A percentile compares a stretch with the other conserved stretches of the same genome.
Evolutionary conservation across 2,329 filamentous ascomycete genomes (phyloP).

Genomic region (Cordyceps militaris): DNA sequence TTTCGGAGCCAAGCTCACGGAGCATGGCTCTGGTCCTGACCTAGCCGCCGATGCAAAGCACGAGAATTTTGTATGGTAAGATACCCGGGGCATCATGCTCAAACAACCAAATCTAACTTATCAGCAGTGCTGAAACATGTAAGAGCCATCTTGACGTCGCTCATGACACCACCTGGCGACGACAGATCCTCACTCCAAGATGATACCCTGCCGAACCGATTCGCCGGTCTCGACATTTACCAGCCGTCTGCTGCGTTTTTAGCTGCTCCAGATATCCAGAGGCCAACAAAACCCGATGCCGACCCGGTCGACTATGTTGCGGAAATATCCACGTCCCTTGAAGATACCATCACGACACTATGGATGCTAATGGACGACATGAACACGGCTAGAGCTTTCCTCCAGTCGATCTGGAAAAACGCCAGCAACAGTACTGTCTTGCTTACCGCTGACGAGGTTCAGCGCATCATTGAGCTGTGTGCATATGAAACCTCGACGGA

Average conservation of each 20-base stretch:
- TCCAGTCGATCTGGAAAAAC: slow-evolving; percentile 17
- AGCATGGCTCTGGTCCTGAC: background rate
- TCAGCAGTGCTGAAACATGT: slow-evolving; percentile 6
- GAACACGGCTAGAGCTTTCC: background rate
- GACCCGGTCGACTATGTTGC: slow-evolving; percentile 21
- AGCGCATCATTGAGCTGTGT: background rate
- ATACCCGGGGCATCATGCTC: background rate
- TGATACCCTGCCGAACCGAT: background rate
- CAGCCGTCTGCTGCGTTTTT: slow-evolving; percentile 18
- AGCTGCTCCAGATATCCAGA: slow-evolving; percentile 23
- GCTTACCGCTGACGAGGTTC: background rate
- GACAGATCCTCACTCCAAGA: background rate
- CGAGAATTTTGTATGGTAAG: background rate
- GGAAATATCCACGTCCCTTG: background rate
- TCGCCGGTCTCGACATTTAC: background rate
- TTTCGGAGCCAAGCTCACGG: slow-evolving; percentile 13
- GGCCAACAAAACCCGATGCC: slow-evolving; percentile 23
- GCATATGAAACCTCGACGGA: background rate
- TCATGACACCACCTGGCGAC: background rate
- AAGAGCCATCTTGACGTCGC: slow-evolving; percentile 16
- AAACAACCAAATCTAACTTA: background rate
- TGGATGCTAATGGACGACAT: background rate
- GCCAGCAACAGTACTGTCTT: background rate
- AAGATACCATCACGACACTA: background rate
- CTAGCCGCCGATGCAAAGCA: background rate